These are phyloP conservation scores for Medicago lupulina DNA, from an alignment of 306 rosid species.

Conservation along the genomic window DNA sequence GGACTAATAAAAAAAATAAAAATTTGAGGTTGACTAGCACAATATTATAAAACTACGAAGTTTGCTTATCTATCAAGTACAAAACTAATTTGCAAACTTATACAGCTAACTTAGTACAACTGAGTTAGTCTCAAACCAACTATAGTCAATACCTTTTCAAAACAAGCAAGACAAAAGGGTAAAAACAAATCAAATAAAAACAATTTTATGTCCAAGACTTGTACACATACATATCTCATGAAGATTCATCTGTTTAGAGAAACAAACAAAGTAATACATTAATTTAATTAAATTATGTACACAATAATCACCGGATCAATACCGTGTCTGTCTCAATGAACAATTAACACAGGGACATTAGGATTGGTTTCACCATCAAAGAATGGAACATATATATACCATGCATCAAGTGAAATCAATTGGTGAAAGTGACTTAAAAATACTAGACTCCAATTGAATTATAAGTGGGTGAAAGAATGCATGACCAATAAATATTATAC, in stretches of 20 bases:
- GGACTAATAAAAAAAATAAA: too few relatives aligned
- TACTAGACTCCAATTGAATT: constrained; percentile 43
- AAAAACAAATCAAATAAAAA: too few relatives aligned
- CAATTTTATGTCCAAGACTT: not conserved
- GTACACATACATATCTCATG: not conserved
- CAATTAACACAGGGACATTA: constrained; percentile 17
- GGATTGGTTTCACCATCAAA: constrained; percentile 41
- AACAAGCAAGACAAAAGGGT: too few relatives aligned
- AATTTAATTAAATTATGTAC: constrained; percentile 46
- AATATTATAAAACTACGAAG: not conserved
- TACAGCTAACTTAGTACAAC: too few relatives aligned
- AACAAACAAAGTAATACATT: constrained; percentile 33
- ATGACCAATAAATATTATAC: constrained; percentile 36
- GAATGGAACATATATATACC: constrained; percentile 40
- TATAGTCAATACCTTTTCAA: too few relatives aligned
- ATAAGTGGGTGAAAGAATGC: constrained; percentile 32
- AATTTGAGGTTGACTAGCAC: too few relatives aligned
- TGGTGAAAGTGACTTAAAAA: constrained; percentile 41
- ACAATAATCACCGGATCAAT: constrained; percentile 47
- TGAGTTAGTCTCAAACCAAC: too few relatives aligned
- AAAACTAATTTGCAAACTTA: too few relatives aligned
- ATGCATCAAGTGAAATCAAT: constrained; percentile 42
- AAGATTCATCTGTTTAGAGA: constrained; percentile 11
- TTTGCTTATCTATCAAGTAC: too few relatives aligned
- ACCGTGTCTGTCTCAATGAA: constrained; percentile 15